Conservation (phyloP, 305 asterid genomes). For the Plantago coronopus region DNA sequence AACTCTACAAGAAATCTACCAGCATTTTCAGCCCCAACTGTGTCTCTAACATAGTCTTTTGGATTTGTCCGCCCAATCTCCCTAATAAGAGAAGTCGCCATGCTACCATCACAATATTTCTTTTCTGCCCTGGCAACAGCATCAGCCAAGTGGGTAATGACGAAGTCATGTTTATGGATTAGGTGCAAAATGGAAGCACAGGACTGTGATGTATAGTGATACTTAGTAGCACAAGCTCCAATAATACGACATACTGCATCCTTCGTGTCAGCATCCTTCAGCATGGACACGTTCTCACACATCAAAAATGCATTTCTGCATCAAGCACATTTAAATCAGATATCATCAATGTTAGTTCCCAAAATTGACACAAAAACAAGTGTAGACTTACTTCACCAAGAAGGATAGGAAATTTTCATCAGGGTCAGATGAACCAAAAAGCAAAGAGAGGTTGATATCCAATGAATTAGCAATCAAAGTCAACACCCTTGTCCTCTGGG, state of each 20-base stretch:
- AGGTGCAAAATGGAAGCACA: constrained; percentile 87
- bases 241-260: constrained; percentile 77
- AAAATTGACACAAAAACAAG: constrained; percentile 13
- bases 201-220: constrained; percentile 69
- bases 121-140: constrained; percentile 80
- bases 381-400: constrained; percentile 62
- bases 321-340: constrained; percentile 28
- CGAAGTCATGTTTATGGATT: constrained; percentile 82
- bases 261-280: constrained; percentile 74
- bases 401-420: constrained; percentile 90
- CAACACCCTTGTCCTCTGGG: constrained; percentile 70
- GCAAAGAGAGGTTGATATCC: constrained; percentile 76
- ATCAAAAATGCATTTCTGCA: constrained; percentile 67
- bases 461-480: constrained; percentile 76
- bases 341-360: constrained; percentile 18
- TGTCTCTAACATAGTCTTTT: constrained; percentile 79
- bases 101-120: constrained; percentile 72
- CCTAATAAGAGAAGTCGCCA: constrained; percentile 75
- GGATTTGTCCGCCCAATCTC: constrained; percentile 87
- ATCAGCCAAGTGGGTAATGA: constrained; percentile 72
- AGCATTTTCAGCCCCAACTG: constrained; percentile 87
- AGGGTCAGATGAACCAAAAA: constrained; percentile 80
- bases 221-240: constrained; percentile 87
- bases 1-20: constrained; percentile 90
- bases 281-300: constrained; percentile 65